These are phyloP conservation scores for Escovopsis sp. DNA, from an alignment of 2,329 filamentous ascomycete genomes.

Conservation along the genomic window DNA sequence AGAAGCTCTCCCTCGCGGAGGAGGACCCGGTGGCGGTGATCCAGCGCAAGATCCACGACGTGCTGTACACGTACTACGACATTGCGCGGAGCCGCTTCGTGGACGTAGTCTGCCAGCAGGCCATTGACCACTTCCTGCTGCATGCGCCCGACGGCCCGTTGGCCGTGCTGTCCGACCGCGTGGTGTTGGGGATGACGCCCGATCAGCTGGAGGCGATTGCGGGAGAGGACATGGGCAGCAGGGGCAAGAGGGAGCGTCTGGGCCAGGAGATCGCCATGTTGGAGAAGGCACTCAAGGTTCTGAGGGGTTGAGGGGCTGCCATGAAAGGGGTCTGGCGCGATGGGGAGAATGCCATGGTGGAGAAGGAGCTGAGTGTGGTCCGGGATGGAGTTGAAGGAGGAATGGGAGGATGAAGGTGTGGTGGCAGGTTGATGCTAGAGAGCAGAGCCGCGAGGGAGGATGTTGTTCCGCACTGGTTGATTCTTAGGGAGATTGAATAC, in stretches of 20 bases:
- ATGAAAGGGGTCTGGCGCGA: too few relatives aligned
- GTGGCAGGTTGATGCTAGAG: too few relatives aligned
- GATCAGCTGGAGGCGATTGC: slow-evolving; percentile 40
- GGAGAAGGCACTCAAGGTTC: slow-evolving; percentile 17
- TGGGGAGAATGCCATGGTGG: too few relatives aligned
- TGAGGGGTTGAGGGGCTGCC: slow-evolving; percentile 6
- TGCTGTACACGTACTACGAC: slow-evolving; percentile 45
- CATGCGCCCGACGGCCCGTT: slow-evolving; percentile 33
- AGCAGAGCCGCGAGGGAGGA: too few relatives aligned
- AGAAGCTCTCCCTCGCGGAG: slow-evolving; percentile 3
- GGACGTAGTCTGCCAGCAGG: slow-evolving; percentile 46
- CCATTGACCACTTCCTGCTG: slow-evolving; percentile 37
- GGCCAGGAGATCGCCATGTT: slow-evolving; percentile 29
- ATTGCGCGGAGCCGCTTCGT: slow-evolving; percentile 46
- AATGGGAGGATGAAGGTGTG: too few relatives aligned
- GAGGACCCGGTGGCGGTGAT: slow-evolving; percentile 16
- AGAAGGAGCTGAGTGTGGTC: neutral
- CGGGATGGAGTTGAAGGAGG: too few relatives aligned
- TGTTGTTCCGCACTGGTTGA: too few relatives aligned
- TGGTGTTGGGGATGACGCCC: slow-evolving; percentile 30
- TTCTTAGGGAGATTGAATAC: too few relatives aligned
- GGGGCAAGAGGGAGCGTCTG: slow-evolving; percentile 22
- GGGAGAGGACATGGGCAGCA: slow-evolving; percentile 26
- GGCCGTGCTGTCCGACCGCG: slow-evolving; percentile 32
- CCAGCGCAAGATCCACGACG: slow-evolving; percentile 41